Evolutionary conservation across 2,329 filamentous ascomycete genomes (phyloP).

Genomic region (Apiospora phragmitis): DNA sequence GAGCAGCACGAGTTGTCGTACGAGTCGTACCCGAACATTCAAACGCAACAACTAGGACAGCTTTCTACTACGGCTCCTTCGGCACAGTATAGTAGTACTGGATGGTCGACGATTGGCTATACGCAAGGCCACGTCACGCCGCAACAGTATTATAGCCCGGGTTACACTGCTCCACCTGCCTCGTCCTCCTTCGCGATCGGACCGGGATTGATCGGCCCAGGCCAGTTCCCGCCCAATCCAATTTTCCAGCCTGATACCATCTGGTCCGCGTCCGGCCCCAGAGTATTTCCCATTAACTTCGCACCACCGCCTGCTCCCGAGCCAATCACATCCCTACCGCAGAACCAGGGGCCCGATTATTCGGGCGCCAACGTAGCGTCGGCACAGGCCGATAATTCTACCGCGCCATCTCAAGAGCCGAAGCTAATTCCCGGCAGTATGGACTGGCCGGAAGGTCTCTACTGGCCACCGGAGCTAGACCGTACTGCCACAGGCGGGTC

Average conservation of each 20-base stretch:
- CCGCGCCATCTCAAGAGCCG: neutral
- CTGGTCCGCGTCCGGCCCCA: neutral
- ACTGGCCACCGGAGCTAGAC: neutral
- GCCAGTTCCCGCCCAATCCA: neutral
- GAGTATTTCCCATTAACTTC: neutral
- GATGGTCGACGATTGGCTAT: neutral
- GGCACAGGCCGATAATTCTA: neutral
- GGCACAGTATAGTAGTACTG: neutral
- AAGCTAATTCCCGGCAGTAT: neutral
- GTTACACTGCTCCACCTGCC: neutral
- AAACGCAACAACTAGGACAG: neutral
- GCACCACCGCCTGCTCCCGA: neutral
- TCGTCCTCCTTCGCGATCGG: neutral
- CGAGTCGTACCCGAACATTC: neutral
- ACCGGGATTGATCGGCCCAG: neutral
- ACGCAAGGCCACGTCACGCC: neutral
- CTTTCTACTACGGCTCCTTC: neutral
- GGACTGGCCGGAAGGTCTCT: neutral
- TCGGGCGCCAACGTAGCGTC: neutral
- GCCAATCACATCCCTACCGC: neutral
- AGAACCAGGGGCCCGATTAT: neutral
- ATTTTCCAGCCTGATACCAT: no score
- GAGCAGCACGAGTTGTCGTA: neutral
- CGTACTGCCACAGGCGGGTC: neutral
- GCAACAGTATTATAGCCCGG: neutral